Evolutionary conservation across 2,329 filamentous ascomycete species (phyloP).

Genomic region (Phyllosticta citribraziliensis): DNA sequence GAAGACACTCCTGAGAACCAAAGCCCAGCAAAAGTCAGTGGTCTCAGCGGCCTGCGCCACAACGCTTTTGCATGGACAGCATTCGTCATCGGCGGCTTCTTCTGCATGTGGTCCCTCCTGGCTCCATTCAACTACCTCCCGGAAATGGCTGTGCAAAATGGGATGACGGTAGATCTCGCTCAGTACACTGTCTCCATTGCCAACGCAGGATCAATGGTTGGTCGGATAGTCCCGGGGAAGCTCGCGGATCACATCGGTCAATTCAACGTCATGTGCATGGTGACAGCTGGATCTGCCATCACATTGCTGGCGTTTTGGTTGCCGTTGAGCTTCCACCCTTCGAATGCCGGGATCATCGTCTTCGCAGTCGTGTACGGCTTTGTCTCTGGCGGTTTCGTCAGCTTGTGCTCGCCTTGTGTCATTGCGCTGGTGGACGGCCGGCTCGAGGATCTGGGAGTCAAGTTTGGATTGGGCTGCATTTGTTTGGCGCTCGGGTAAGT

Average conservation of each 20-base stretch:
- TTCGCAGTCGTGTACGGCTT: slow-evolving; percentile 39
- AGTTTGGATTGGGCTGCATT: slow-evolving; percentile 6
- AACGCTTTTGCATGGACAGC: not conserved
- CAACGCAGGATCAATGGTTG: slow-evolving; percentile 32
- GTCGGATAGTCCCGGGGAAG: slow-evolving; percentile 33
- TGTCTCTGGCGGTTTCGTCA: slow-evolving; percentile 39
- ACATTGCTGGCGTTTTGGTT: slow-evolving; percentile 36
- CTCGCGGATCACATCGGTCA: slow-evolving; percentile 33
- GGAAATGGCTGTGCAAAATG: slow-evolving; percentile 43
- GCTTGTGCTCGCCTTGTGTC: slow-evolving; percentile 22
- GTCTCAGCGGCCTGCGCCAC: not conserved
- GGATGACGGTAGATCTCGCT: slow-evolving; percentile 44
- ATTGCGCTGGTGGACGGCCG: slow-evolving; percentile 1
- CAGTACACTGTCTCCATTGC: slow-evolving; percentile 30
- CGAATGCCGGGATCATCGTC: slow-evolving; percentile 27
- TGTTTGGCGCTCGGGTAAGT: slow-evolving; percentile 8
- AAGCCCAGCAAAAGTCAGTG: not conserved
- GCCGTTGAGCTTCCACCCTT: slow-evolving; percentile 30
- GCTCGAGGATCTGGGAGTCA: slow-evolving; percentile 6
- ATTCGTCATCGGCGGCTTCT: slow-evolving; percentile 16
- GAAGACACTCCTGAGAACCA: not conserved
- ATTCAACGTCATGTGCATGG: slow-evolving; percentile 30
- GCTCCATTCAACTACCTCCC: slow-evolving; percentile 44
- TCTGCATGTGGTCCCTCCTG: slow-evolving; percentile 33
- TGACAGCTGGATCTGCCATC: slow-evolving; percentile 36